Evolutionary conservation across 176 grass and related monocot species (phyloP).

Genomic region (Eragrostis curvula): DNA sequence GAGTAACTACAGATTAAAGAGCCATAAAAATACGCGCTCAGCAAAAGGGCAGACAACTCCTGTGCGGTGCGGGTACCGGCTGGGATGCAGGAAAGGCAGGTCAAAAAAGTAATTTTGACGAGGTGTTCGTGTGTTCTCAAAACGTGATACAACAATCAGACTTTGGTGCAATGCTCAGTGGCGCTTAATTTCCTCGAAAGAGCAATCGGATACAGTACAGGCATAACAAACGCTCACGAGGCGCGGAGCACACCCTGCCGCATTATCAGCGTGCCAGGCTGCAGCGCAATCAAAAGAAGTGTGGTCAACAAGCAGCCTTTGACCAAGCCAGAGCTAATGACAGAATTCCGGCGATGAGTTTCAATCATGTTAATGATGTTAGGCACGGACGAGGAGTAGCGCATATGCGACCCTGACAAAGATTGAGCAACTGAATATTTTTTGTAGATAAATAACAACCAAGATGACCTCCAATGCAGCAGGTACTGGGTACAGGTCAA

Average conservation of each 20-base stretch:
- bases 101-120: conserved; percentile 42
- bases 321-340: conserved; percentile 31
- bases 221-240: background rate
- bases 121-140: background rate
- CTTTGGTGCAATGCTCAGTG: background rate
- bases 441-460: too few relatives aligned
- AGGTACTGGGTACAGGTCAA: background rate
- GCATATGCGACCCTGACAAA: background rate
- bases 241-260: conserved; percentile 8
- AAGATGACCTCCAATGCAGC: background rate
- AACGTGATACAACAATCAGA: background rate
- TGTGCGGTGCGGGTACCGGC: conserved; percentile 2
- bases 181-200: conserved; percentile 13
- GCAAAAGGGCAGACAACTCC: conserved; percentile 27
- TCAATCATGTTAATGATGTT: conserved; percentile 18
- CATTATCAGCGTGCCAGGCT: conserved; percentile 7
- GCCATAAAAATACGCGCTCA: conserved; percentile 39
- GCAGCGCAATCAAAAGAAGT: conserved; percentile 28
- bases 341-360: background rate
- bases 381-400: background rate
- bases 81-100: conserved; percentile 23
- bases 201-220: background rate
- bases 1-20: conserved; percentile 26
- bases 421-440: background rate
- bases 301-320: conserved; percentile 44